A percentile compares a stretch with the other conserved stretches of the same genome.
phyloP scores from a whole-genome alignment of 129 eudicot genomes.

The Lonicera japonica region DNA sequence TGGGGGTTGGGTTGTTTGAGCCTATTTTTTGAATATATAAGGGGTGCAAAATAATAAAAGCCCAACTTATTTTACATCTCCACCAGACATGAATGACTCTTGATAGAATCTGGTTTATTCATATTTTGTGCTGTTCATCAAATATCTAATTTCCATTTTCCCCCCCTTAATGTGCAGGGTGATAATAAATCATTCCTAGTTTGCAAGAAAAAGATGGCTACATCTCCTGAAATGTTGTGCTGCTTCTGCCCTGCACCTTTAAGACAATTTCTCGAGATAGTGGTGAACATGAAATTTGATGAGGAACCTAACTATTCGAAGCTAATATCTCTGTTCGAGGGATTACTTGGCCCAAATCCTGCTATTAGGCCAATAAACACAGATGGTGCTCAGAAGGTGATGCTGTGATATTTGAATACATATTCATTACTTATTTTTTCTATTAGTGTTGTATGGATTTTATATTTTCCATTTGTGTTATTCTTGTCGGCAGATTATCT shows the following conservation, averaged over 20 bases:
- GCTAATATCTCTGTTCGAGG: slow-evolving; percentile 67
- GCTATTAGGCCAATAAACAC: slow-evolving; percentile 67
- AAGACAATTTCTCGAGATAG: slow-evolving; percentile 57
- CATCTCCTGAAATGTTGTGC: slow-evolving; percentile 61
- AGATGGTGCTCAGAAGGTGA: slow-evolving; percentile 88
- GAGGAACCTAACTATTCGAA: slow-evolving; percentile 86
- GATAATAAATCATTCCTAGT: slow-evolving; percentile 75
- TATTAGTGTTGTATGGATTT: background rate
- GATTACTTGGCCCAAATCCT: slow-evolving; percentile 62
- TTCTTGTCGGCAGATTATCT: slow-evolving; percentile 35
- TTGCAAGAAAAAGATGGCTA: slow-evolving; percentile 81
- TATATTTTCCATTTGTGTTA: background rate
- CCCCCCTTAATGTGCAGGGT: slow-evolving; percentile 26
- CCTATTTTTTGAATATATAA: too few relatives aligned
- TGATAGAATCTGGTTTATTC: background rate
- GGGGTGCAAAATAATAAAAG: too few relatives aligned
- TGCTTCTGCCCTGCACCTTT: slow-evolving; percentile 64
- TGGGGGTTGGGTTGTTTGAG: too few relatives aligned
- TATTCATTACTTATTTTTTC: background rate
- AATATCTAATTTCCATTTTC: background rate
- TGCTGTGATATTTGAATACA: background rate
- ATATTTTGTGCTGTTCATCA: background rate
- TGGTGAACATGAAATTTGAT: slow-evolving; percentile 79
- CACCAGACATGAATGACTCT: background rate
- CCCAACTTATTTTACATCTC: background rate